Evolutionary conservation across 129 eudicot species (phyloP), one percentile per base, ranked within the genome.

Genomic region (Chrysanthemum makinoi): DNA sequence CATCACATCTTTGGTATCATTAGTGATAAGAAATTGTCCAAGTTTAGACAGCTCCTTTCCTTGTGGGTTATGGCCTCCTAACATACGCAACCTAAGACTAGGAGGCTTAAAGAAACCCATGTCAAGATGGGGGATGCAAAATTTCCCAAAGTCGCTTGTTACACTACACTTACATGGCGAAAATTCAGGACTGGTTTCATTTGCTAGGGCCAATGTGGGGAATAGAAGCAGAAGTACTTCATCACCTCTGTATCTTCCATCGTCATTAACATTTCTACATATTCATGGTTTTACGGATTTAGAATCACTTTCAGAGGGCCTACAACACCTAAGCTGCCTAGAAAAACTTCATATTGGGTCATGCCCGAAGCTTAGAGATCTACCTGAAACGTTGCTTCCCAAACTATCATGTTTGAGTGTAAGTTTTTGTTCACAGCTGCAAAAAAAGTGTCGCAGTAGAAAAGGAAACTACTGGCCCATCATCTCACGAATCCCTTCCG

Each of bases 31-130:
- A 39, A 39, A 39, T 39, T 39, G 46, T 39, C 46, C 46, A 39
- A 39, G 46, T 39, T 39, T 39, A 39, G 46, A 39, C 46, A 2
- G 46, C 46, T 39, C 46, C 46, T 39, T 39, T 39, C 46, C 46
- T 39, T 39, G 46, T 39, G 46, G 46, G 2, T 7, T 39, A 6
- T 39, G 46, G 46, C 58, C 58, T 10, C 58, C 58, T 15, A 53
- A 53, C 19, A 0, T 53, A 5, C 0, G 0, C n/a, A 10, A 0
- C 0, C 16, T 53, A 53, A 13, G 7, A 5, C 16, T 12, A 5
- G 58, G 58, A 53, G 58, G n/a, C 58, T 53, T 53, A 53, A 53
- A 53, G 16, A 53, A 53, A 17, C 58, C 58, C 16, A 53, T 53
- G 46, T 39, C 46, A 39, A 6, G 10, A 39, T 39, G 46, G 46